Conservation (phyloP, 2,329 filamentous ascomycete species). For the Phialophora macrospora region DNA sequence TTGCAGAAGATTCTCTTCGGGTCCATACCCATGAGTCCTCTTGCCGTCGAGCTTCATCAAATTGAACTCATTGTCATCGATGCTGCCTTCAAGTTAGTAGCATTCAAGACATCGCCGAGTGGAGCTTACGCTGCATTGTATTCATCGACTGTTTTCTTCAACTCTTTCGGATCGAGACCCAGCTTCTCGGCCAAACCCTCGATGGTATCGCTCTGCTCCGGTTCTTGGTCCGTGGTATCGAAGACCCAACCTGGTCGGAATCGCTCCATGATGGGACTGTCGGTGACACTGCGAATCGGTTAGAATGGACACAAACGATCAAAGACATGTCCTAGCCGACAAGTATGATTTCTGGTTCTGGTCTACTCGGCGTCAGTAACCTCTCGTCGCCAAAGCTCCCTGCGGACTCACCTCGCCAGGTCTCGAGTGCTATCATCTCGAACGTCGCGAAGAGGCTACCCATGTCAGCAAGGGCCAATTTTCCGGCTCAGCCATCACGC, state of each 20-base stretch:
- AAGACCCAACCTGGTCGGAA: constrained; percentile 53
- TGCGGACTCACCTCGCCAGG: constrained; percentile 42
- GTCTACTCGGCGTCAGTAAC: constrained; percentile 34
- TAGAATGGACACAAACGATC: neutral
- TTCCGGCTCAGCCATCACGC: neutral
- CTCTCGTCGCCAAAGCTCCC: neutral
- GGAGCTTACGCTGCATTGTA: constrained; percentile 45
- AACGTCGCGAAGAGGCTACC: constrained; percentile 49
- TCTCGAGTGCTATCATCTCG: constrained; percentile 50
- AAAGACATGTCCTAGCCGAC: neutral
- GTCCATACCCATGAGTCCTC: constrained; percentile 41
- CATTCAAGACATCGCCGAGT: neutral
- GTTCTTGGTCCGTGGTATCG: constrained; percentile 50
- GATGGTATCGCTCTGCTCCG: constrained; percentile 49
- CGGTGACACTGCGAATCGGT: constrained; percentile 42
- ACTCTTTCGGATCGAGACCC: constrained; percentile 44
- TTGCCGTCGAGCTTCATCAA: constrained; percentile 49
- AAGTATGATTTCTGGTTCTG: constrained; percentile 51
- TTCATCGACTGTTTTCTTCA: constrained; percentile 48
- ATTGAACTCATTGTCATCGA: constrained; percentile 48
- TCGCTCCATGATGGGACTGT: constrained; percentile 49
- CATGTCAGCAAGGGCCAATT: neutral
- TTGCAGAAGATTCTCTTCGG: neutral
- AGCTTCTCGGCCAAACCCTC: constrained; percentile 48
- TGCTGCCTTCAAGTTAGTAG: constrained; percentile 12